A percentile compares a stretch with the other conserved stretches of the same genome.
phyloP scores from a whole-genome alignment of 2,329 filamentous ascomycete species.

The Phoma herbarum region DNA sequence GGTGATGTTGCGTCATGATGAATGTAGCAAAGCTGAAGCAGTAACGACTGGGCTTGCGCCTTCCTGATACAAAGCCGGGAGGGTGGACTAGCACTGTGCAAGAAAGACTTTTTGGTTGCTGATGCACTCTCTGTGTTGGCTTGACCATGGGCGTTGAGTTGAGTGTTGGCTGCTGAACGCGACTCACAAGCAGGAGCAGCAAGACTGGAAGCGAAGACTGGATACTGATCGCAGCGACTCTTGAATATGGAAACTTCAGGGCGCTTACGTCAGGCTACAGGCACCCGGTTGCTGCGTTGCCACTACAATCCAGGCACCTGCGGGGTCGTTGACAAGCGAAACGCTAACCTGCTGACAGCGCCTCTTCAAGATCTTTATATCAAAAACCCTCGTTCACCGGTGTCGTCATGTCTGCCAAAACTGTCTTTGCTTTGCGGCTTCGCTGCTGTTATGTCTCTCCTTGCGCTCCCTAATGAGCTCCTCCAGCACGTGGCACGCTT shows the following conservation, averaged over 20 bases:
- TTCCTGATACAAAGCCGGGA: neutral
- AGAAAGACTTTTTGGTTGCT: neutral
- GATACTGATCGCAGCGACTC: neutral
- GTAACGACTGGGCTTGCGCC: neutral
- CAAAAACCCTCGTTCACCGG: neutral
- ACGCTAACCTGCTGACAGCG: constrained; percentile 7
- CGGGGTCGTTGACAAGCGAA: constrained; percentile 12
- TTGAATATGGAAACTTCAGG: neutral
- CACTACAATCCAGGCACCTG: constrained; percentile 8
- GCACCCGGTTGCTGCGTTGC: neutral
- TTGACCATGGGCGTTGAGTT: no score
- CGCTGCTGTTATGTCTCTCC: constrained; percentile 10
- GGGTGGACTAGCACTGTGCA: neutral
- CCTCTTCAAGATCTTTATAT: neutral
- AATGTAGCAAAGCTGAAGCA: neutral
- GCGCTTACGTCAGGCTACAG: neutral
- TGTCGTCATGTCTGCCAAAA: neutral
- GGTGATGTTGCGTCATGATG: neutral
- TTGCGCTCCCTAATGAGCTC: constrained; percentile 31
- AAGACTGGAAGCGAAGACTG: no score
- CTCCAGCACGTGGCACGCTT: constrained; percentile 32
- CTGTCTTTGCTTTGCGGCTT: neutral
- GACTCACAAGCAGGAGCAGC: no score
- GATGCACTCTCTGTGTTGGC: no score
- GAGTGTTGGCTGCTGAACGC: neutral